These are phyloP conservation scores for Cerioporus squamosus DNA, from an alignment of 1,284 basidiomycete genomes.

Conservation along the genomic window DNA sequence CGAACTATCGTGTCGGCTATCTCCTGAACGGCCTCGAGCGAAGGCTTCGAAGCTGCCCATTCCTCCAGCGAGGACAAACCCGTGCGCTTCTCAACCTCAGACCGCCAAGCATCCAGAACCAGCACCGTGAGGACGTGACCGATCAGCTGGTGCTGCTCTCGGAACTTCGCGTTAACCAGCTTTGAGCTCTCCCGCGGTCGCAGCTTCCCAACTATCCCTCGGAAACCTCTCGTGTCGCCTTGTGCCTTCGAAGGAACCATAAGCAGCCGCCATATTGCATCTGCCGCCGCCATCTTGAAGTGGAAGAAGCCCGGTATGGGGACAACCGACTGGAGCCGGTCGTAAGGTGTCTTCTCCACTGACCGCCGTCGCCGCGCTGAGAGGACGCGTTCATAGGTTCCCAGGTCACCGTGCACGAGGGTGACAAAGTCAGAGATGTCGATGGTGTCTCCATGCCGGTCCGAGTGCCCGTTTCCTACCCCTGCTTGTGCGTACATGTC, in stretches of 20 bases:
- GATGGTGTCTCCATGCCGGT: neutral
- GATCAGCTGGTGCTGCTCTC: constrained; percentile 41
- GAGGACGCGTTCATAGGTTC: constrained; percentile 24
- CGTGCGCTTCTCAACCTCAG: constrained; percentile 1
- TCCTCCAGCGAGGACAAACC: constrained; percentile 14
- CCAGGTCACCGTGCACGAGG: constrained; percentile 12
- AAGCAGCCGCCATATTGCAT: constrained; percentile 39
- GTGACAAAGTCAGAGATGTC: constrained; percentile 8
- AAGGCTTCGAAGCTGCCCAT: constrained; percentile 28
- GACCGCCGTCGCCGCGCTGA: neutral
- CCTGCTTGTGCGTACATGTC: constrained; percentile 32
- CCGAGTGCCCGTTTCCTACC: constrained; percentile 27
- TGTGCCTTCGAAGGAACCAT: constrained; percentile 23
- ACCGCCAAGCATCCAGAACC: constrained; percentile 29
- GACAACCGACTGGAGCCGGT: constrained; percentile 33
- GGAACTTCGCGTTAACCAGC: constrained; percentile 37
- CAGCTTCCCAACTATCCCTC: constrained; percentile 20
- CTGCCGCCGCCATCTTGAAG: constrained; percentile 42
- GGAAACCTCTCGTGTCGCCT: constrained; percentile 21
- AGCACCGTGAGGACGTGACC: constrained; percentile 30
- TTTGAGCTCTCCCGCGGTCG: constrained; percentile 35
- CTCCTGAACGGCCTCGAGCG: constrained; percentile 17
- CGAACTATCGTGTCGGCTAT: constrained; percentile 23
- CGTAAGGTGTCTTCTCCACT: constrained; percentile 22
- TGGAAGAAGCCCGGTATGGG: constrained; percentile 42